Evolutionary conservation across 1,284 basidiomycete genomes (phyloP).

Genomic region (Golubevia pallescens): DNA sequence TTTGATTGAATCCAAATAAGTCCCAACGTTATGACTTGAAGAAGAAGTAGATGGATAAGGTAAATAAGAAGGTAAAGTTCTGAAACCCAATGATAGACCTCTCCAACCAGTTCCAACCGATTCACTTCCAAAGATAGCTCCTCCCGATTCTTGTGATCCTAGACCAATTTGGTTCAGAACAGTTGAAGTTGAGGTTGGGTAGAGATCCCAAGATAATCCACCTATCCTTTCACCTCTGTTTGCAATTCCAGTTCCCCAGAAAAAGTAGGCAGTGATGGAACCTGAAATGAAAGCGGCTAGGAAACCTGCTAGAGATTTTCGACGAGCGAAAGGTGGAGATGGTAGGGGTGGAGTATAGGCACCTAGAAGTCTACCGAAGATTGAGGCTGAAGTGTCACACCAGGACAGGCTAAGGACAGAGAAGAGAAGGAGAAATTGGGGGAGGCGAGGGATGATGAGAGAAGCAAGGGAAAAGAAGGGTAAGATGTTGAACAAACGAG

Average conservation of each 20-base stretch:
- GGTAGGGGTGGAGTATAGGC: slow-evolving; percentile 78
- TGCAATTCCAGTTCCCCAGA: slow-evolving; percentile 72
- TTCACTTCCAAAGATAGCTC: not conserved
- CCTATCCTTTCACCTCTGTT: slow-evolving; percentile 27
- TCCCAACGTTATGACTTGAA: no score
- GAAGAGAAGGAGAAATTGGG: slow-evolving; percentile 15
- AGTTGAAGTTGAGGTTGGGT: slow-evolving; percentile 21
- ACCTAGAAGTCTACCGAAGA: slow-evolving; percentile 85
- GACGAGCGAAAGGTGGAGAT: slow-evolving; percentile 75
- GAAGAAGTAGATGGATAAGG: no score
- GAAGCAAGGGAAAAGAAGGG: slow-evolving; percentile 8
- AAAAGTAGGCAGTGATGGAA: slow-evolving; percentile 74
- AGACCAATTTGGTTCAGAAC: no score
- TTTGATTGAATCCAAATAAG: slow-evolving; percentile 72
- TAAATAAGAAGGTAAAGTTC: no score
- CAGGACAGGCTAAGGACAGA: slow-evolving; percentile 77
- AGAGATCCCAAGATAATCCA: slow-evolving; percentile 44
- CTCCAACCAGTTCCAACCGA: slow-evolving; percentile 34
- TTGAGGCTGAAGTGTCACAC: slow-evolving; percentile 95
- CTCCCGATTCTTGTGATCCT: slow-evolving; percentile 8
- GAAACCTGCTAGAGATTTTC: slow-evolving; percentile 90
- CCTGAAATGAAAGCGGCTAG: slow-evolving; percentile 82
- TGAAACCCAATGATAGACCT: slow-evolving; percentile 28
- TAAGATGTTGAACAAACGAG: slow-evolving; percentile 71
- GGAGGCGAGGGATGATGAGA: slow-evolving; percentile 6